Percentiles rank a stretch among this genome's conserved stretches.
Evolutionary conservation across 768 basidiomycete species (phyloP).

Genomic region (Leucogyrophana mollusca): DNA sequence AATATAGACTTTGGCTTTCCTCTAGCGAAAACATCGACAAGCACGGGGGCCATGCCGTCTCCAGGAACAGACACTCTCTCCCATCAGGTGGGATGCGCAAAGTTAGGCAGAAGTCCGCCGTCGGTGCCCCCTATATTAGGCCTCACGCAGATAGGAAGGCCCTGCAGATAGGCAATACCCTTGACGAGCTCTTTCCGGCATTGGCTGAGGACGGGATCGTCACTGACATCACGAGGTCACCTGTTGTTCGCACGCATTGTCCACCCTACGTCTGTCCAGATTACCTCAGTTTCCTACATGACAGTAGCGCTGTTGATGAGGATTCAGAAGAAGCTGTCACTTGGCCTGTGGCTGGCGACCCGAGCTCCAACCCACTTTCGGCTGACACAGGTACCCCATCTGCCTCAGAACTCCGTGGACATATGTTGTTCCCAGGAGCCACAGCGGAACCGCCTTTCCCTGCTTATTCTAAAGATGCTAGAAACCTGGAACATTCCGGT

Average conservation of each 20-base stretch:
- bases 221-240: slow-evolving; percentile 22
- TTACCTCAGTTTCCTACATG: slow-evolving; percentile 10
- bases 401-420: slow-evolving; percentile 4
- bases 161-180: slow-evolving; percentile 8
- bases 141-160: neutral
- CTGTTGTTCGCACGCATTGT: slow-evolving; percentile 19
- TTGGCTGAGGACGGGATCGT: slow-evolving; percentile 4
- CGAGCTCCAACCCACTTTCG: slow-evolving; percentile 13
- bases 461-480: neutral
- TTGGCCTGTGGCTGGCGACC: too few relatives aligned
- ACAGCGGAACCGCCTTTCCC: slow-evolving; percentile 8
- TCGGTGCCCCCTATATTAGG: neutral
- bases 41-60: slow-evolving; percentile 12
- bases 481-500: neutral
- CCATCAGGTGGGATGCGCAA: slow-evolving; percentile 2
- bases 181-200: slow-evolving; percentile 27
- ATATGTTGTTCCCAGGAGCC: slow-evolving; percentile 17
- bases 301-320: slow-evolving; percentile 8
- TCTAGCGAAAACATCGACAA: slow-evolving; percentile 24
- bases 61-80: slow-evolving; percentile 4
- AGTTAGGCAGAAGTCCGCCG: slow-evolving; percentile 1
- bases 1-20: slow-evolving; percentile 31
- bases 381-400: slow-evolving; percentile 1
- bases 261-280: slow-evolving; percentile 7
- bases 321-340: neutral